Base-by-base conservation (phyloP, 495 filamentous ascomycete genomes). In the Aspergillus saccharolyticus region DNA sequence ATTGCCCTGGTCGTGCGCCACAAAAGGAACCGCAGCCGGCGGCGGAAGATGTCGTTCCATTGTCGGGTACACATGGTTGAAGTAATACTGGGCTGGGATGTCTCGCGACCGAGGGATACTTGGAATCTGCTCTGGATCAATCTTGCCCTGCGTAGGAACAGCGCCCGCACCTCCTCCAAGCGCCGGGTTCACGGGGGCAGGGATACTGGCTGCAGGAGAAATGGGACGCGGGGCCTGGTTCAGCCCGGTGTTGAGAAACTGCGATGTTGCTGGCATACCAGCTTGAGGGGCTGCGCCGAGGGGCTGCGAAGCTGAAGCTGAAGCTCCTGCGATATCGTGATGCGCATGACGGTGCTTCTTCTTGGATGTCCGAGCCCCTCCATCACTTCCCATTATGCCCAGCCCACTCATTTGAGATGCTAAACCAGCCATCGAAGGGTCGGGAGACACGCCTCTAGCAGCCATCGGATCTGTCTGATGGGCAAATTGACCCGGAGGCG, bases 311-410 rank as follows among this genome's bases (percentile, higher is more conserved):
- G 60, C 45, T 6, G 65, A 58, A 18, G 61, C 53, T 1, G 63
- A 80, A 28, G 77, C 78, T 45, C 83, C 81, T 58, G 91, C 94
- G 43, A 99, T 82, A 24, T 85, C 83, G 70, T 99, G 94, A 72
- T 95, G 89, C 53, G 90, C 94, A 74, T 96, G 92, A 33, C 92
- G 79, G 63, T 96, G 86, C 80, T 96, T 96, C 83, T 97, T 98
- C 77, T 88, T 91, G 64, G 84, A 86, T 59, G 81, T 65, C 33
- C 79, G 80, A 48, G 68, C 69, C 42, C 73, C 78, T 53, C 80
- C 78, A 55, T 90, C 88, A 48, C 60, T 50, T 57, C 80, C 77
- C 53, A 84, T 85, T 63, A 97, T 78, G 15, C 80, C 85, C 79
- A 95, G 81, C 14, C 84, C 83, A 39, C 88, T 85, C 91, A 97